Evolutionary conservation across 305 asterid species (phyloP).

Genomic region (Fraxinus latifolia): DNA sequence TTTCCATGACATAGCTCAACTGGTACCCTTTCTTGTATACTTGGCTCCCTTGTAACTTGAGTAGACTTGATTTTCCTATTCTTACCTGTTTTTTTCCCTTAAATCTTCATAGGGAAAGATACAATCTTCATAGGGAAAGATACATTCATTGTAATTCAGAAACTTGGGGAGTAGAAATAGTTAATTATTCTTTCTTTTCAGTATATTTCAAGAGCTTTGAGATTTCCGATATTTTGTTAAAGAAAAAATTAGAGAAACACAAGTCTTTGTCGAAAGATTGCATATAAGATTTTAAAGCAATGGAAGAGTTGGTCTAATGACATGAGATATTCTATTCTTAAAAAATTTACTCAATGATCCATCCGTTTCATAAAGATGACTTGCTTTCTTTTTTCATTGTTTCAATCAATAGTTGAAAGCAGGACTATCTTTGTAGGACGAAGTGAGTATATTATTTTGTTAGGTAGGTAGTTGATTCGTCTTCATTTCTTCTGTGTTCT

Average conservation of each 20-base stretch:
- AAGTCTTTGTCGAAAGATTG: not conserved
- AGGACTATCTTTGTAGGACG: not conserved
- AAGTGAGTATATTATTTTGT: not conserved
- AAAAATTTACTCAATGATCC: not conserved
- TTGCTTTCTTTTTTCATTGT: not conserved
- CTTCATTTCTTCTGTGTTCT: not conserved
- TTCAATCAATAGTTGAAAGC: not conserved
- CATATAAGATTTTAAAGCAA: not conserved
- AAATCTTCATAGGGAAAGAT: not conserved
- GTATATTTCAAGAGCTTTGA: not conserved
- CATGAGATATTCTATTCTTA: not conserved
- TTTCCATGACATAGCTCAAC: not conserved
- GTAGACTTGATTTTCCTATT: not conserved
- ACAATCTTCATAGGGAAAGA: not conserved
- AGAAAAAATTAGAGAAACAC: not conserved
- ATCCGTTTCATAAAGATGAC: not conserved
- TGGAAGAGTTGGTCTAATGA: not conserved
- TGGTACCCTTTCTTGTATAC: not conserved
- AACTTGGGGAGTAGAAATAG: not conserved
- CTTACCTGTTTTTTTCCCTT: not conserved
- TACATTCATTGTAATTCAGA: not conserved
- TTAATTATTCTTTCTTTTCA: not conserved
- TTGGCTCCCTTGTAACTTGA: not conserved
- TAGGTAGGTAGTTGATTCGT: not conserved
- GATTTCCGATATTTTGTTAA: not conserved